Conservation (phyloP, 495 filamentous ascomycete species). For the Monascus purpureus region DNA sequence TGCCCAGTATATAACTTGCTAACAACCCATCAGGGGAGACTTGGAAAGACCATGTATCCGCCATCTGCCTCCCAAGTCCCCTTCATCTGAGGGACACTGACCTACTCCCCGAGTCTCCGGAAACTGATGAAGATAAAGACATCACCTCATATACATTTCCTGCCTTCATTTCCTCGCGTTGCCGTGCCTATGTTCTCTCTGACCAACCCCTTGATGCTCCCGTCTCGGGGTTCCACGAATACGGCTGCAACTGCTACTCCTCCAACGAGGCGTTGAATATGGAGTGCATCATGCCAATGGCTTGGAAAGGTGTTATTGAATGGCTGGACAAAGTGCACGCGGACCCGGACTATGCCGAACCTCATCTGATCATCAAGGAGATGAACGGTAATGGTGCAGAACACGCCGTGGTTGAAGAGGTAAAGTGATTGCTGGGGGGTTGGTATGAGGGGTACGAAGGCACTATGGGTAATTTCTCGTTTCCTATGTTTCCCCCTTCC, state of each 20-base stretch:
- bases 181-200: slow-evolving; percentile 46
- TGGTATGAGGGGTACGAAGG: no score
- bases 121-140: slow-evolving; percentile 2
- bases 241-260: slow-evolving; percentile 36
- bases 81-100: slow-evolving; percentile 10
- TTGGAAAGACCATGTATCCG: slow-evolving; percentile 21
- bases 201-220: slow-evolving; percentile 29
- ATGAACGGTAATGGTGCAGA: slow-evolving; percentile 1
- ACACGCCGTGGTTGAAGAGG: neutral
- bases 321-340: slow-evolving; percentile 26
- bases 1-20: slow-evolving; percentile 1
- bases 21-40: slow-evolving; percentile 12
- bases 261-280: slow-evolving; percentile 24
- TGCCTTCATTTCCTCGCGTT: slow-evolving; percentile 33
- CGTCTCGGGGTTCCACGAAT: slow-evolving; percentile 23
- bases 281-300: slow-evolving; percentile 28
- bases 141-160: slow-evolving; percentile 13
- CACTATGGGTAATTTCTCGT: no score
- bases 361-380: slow-evolving; percentile 6
- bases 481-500: no score
- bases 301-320: slow-evolving; percentile 22
- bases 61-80: slow-evolving; percentile 22
- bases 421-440: slow-evolving; percentile 1
- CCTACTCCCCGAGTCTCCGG: neutral
- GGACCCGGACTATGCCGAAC: slow-evolving; percentile 17